Evolutionary conservation across 225 moss, liverwort and hornwort genomes (phyloP).

Genomic region (Sphagnum contortum): DNA sequence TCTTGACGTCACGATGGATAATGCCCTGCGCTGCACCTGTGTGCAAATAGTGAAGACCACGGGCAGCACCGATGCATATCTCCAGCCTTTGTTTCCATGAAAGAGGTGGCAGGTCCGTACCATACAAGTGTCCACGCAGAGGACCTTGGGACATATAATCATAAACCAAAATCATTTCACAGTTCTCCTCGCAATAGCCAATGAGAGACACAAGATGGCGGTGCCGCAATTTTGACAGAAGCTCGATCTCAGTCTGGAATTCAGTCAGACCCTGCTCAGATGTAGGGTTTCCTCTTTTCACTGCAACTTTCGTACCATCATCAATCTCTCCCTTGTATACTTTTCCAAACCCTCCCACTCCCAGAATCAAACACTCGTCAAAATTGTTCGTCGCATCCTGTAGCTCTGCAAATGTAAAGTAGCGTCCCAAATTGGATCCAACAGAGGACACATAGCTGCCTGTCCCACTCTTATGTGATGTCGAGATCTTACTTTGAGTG

Average conservation of each 20-base stretch:
- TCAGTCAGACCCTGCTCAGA: constrained; percentile 40
- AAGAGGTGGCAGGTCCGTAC: constrained; percentile 51
- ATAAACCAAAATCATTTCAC: constrained; percentile 48
- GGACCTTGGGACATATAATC: constrained; percentile 49
- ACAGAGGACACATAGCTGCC: constrained; percentile 19
- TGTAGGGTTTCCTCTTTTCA: constrained; percentile 37
- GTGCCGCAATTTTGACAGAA: constrained; percentile 38
- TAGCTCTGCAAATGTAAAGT: constrained; percentile 11
- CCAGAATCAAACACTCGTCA: constrained; percentile 6
- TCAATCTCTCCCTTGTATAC: constrained; percentile 12
- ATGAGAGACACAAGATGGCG: constrained; percentile 40
- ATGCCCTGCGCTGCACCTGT: constrained; percentile 45
- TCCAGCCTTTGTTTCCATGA: constrained; percentile 45
- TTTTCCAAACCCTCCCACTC: constrained; percentile 9
- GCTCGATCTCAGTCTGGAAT: constrained; percentile 44
- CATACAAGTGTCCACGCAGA: constrained; percentile 39
- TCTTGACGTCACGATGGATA: constrained; percentile 60
- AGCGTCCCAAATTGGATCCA: constrained; percentile 10
- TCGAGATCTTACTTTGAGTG: constrained; percentile 45
- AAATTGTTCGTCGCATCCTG: constrained; percentile 11
- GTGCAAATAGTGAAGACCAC: constrained; percentile 51
- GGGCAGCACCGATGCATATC: constrained; percentile 46
- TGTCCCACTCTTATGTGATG: constrained; percentile 57
- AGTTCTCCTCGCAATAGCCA: constrained; percentile 51
- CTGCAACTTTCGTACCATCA: constrained; percentile 25